Base-by-base conservation (phyloP, 2,329 filamentous ascomycete genomes). In the Sordariomycetes sp. region DNA sequence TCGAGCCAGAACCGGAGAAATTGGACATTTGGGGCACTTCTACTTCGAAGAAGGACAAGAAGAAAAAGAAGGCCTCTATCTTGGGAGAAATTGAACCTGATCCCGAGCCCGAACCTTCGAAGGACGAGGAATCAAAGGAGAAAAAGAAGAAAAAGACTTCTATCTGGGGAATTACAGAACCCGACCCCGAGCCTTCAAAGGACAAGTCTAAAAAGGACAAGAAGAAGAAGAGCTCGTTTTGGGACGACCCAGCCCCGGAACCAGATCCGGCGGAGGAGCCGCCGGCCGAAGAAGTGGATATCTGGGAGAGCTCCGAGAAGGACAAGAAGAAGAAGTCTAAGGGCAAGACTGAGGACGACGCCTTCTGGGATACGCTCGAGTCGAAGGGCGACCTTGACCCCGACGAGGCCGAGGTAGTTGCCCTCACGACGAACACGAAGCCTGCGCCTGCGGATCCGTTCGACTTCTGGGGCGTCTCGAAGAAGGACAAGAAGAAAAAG, bases 401-500 rank as follows among this genome's bases (percentile, higher is more conserved):
- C 56, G 52, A 48, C 20, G 60, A 55, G 13, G 64, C 64, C 7
- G 64, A 68, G 22, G 39, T 39, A 22, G 52, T 36, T 22, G 52
- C 54, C 3, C 42, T 53, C 15, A 54, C 55, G 25, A 48, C 65
- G 60, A 66, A 62, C 13, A 60, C 61, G 36, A 69, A 70, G 53
- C 62, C 65, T 3, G 59, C 45, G 20, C 6, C 45, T 22, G n/a
- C 62, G 15, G 65, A 65, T 12, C 28, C 55, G 22, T 56, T 56
- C 35, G 55, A 56, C 50, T 56, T 56, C 20, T 56, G 55, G 55
- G 55, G 55, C 28, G 48, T 51, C 13, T 39, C 55, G 12, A 80
- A 80, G 64, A 81, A 80, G 60, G 65, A 71, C 58, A 71, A 71
- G 63, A 68, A 69, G 57, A 73, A 72, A 59, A 70, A 70, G 63